phyloP scores from a whole-genome alignment of 2,329 filamentous ascomycete genomes.

The Fusarium odoratissimum region DNA sequence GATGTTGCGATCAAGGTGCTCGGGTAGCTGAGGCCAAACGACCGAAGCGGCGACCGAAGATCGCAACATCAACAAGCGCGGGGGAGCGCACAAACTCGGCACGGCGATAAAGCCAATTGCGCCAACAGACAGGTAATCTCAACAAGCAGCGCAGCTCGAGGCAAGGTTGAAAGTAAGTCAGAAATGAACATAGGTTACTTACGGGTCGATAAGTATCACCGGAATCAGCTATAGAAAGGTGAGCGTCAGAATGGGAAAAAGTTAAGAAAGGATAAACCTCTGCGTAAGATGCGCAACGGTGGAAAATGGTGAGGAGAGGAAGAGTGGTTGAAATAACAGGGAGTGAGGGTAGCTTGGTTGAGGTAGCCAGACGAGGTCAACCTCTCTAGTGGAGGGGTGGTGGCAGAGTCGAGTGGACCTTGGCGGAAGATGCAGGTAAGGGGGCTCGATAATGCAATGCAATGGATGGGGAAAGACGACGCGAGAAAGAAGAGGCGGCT shows the following conservation, averaged over 20 bases:
- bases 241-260: conserved; percentile 42
- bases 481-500: conserved; percentile 46
- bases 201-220: conserved; percentile 72
- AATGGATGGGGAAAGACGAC: conserved; percentile 47
- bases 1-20: conserved; percentile 28
- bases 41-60: conserved; percentile 23
- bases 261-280: conserved; percentile 40
- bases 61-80: conserved; percentile 33
- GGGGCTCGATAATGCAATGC: conserved; percentile 52
- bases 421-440: conserved; percentile 60
- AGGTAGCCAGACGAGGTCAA: conserved; percentile 36
- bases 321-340: conserved; percentile 50
- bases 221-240: conserved; percentile 66
- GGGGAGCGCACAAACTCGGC: conserved; percentile 37
- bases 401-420: conserved; percentile 56
- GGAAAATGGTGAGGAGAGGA: conserved; percentile 43
- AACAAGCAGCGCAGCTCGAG: conserved; percentile 13
- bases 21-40: conserved; percentile 38
- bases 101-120: conserved; percentile 28
- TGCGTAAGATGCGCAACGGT: conserved; percentile 40
- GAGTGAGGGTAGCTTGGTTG: conserved; percentile 46
- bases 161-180: conserved; percentile 15
- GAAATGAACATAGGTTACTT: conserved; percentile 51
- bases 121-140: conserved; percentile 8
- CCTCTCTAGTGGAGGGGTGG: conserved; percentile 51